phyloP scores from a whole-genome alignment of 2,329 filamentous ascomycete genomes.

The Alternaria ethzedia region DNA sequence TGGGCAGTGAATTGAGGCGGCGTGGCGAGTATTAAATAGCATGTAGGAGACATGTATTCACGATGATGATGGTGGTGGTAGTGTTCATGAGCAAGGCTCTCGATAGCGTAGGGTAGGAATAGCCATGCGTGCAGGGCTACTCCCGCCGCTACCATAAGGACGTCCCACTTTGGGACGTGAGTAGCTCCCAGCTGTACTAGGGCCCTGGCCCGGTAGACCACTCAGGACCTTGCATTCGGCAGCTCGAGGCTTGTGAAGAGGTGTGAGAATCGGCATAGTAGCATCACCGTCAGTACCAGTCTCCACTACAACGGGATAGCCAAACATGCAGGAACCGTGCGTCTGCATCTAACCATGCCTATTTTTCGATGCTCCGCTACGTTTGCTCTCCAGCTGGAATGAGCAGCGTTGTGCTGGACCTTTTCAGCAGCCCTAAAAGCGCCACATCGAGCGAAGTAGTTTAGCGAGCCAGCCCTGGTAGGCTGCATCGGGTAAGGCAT shows the following conservation, averaged over 20 bases:
- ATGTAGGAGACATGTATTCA: constrained; percentile 34
- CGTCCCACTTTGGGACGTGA: constrained; percentile 45
- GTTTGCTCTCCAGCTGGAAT: constrained; percentile 41
- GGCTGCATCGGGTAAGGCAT: constrained; percentile 37
- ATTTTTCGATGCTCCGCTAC: constrained; percentile 32
- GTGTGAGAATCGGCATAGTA: constrained; percentile 34
- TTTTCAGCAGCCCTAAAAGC: constrained; percentile 35
- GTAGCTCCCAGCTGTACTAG: constrained; percentile 46
- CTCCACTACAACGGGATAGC: constrained; percentile 18
- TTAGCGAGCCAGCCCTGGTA: constrained; percentile 20
- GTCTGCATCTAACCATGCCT: constrained; percentile 25
- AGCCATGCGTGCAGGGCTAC: constrained; percentile 38
- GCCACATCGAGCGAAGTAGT: constrained; percentile 34
- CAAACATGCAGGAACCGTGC: constrained; percentile 33
- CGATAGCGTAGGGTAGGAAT: constrained; percentile 20
- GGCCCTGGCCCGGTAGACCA: constrained; percentile 28
- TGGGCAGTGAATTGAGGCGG: constrained; percentile 28
- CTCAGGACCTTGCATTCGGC: constrained; percentile 42
- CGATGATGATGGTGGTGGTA: constrained; percentile 15
- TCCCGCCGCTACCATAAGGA: constrained; percentile 46
- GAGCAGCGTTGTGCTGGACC: constrained; percentile 33
- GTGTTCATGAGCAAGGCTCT: constrained; percentile 37
- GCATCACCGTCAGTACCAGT: constrained; percentile 28
- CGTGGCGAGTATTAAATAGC: constrained; percentile 47
- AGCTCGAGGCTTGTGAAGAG: constrained; percentile 33